Conservation (phyloP, 2,329 filamentous ascomycete species). For the Coniochaeta sp. region DNA sequence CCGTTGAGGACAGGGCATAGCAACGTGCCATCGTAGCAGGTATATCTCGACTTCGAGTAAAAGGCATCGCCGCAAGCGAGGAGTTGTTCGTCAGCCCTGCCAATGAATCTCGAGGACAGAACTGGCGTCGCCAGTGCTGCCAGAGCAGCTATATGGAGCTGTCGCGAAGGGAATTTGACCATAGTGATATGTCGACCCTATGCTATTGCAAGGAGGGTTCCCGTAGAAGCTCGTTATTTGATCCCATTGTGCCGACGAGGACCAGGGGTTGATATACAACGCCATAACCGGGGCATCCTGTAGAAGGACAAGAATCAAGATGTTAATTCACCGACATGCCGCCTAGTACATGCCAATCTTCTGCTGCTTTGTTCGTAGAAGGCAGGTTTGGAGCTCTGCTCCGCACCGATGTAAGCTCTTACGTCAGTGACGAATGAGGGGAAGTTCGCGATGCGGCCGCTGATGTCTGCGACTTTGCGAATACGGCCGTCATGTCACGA, state of each 20-base stretch:
- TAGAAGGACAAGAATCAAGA: background rate
- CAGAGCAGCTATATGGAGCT: background rate
- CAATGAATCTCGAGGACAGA: background rate
- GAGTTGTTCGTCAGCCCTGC: background rate
- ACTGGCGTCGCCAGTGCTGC: background rate
- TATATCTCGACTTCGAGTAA: slow-evolving; percentile 11
- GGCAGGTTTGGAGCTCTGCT: background rate
- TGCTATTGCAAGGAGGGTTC: background rate
- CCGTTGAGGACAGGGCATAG: slow-evolving; percentile 19
- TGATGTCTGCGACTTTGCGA: background rate
- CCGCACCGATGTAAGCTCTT: background rate
- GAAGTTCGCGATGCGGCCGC: background rate
- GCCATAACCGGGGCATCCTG: background rate
- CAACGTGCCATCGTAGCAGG: slow-evolving; percentile 17
- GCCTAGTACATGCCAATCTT: slow-evolving; percentile 1
- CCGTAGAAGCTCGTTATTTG: background rate
- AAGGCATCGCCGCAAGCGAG: slow-evolving; percentile 3
- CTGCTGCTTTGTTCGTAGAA: background rate
- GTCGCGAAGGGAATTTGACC: background rate
- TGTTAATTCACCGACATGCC: background rate
- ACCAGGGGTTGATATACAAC: background rate
- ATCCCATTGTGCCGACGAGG: background rate
- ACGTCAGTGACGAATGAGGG: background rate
- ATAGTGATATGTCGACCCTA: background rate
- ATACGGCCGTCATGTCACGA: background rate